Evolutionary conservation across 805 yeast genomes (phyloP), one percentile per base, ranked within the genome.

Genomic region (Wickerhamomyces bovis): DNA sequence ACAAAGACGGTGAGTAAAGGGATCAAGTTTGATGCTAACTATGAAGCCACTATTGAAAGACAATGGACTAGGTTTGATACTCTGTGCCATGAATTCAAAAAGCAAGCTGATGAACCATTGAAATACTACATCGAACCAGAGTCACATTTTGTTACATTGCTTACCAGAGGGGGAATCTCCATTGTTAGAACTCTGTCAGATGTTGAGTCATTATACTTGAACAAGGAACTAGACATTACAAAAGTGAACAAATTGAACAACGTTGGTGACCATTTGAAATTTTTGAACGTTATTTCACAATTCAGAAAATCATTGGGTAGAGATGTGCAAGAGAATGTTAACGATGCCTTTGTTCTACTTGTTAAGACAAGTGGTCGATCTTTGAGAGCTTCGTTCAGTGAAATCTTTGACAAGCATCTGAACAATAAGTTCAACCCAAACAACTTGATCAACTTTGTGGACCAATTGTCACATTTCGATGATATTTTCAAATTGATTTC

Each of bases 61-160:
- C 81, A 81, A 54, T 82, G 95, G 85, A 69, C 76, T 30, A 79
- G 83, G 49, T 75, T 90, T 47, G 83, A 81, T 48, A 73, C 86
- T 2, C 69, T 89, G 22, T 83, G 95, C 59, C 77, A 76, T 46
- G 96, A 89, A 56, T 70, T 85, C 44, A 76, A 75, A 48, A 83
- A 76, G 48, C 72, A 74, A 41, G 70, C 80, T 18, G 72, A 75
- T 48, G 94, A 86, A 56, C 72, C 83, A 0, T 69, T 87, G 35
- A 67, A 80, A 1, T 57, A 85, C 1, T 64, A 65, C n/a, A 53
- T 69, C 21, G 72, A 68, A 38, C 60, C 64, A 2, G 63, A 58
- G 16, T 38, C 62, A 49, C 61, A 57, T 12, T 51, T 65, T 18
- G 41, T 70, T 3, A 51, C 61, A 12, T 51, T 72, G 3, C 48